Evolutionary conservation across 768 basidiomycete genomes (phyloP).

Genomic region (Exsudoporus frostii): DNA sequence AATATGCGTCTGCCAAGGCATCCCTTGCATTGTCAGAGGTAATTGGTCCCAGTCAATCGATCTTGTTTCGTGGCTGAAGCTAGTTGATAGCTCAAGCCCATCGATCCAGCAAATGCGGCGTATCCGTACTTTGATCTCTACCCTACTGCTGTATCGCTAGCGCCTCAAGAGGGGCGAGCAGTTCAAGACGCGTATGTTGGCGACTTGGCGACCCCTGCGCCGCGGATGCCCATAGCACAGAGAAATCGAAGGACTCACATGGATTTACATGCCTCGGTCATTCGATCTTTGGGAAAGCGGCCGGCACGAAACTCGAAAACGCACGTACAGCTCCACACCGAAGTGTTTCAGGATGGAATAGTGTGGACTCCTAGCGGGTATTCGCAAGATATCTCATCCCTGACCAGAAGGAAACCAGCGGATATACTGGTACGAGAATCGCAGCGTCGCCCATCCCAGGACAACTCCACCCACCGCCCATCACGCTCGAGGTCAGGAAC

Average conservation of each 20-base stretch:
- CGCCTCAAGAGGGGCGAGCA: neutral
- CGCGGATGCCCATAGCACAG: neutral
- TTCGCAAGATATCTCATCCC: constrained; percentile 12
- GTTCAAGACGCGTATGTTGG: neutral
- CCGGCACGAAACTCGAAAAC: constrained; percentile 23
- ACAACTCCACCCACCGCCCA: neutral
- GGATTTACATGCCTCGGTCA: constrained; percentile 16
- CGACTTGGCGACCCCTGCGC: neutral
- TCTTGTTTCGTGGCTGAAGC: constrained; percentile 2
- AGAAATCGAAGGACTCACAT: constrained; percentile 22
- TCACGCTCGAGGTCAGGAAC: constrained; percentile 21
- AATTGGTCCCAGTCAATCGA: neutral
- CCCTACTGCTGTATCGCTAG: neutral
- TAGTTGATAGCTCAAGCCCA: neutral
- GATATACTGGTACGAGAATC: neutral
- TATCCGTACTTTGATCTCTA: constrained; percentile 29
- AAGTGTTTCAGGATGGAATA: constrained; percentile 31
- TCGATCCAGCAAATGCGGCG: constrained; percentile 2
- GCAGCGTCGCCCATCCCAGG: neutral
- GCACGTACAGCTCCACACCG: constrained; percentile 35
- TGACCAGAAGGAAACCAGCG: neutral
- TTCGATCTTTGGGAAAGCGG: constrained; percentile 9
- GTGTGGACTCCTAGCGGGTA: constrained; percentile 31
- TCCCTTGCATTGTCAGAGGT: constrained; percentile 14
- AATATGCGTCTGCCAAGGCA: neutral